Evolutionary conservation across 129 eudicot genomes (phyloP), one percentile per base, ranked within the genome.

Genomic region (Scalesia atractyloides): DNA sequence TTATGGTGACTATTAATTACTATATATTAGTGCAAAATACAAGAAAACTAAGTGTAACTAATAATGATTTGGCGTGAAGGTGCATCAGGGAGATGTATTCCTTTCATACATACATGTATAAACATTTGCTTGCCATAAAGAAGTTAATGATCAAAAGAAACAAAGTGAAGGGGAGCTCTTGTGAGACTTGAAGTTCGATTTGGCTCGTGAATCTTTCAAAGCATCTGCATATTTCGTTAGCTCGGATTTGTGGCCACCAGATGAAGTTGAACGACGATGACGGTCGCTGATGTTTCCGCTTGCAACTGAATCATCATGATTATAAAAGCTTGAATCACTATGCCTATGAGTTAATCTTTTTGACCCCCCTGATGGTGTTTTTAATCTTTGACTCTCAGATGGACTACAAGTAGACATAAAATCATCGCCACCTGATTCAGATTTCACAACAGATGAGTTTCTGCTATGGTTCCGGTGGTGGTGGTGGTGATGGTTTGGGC

Each of bases 181-280:
- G 4, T 80, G 82, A 72, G 34, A 36, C 73, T 66, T 80, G 18
- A 84, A 33, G 39, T 64, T 53, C 1, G 73, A 34, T 64, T 33
- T 24, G 0, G 57, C 62, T 12, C 77, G 80, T 1, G 88, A 72
- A 52, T 71, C 81, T 77, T 66, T 84, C 61, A 91, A 73, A 46
- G 80, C 97, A 34, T 79, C 82, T 1, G 97, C 96, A 30, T 82
- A 91, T 62, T 91, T 91, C 20, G 51, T 53, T 66, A 91, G 41
- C 47, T 91, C 89, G 2, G 74, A 66, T 66, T 86, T 86, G 41
- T 75, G 65, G 9, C 58, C 75, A 48, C 70, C 58, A 0, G 60
- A 79, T 10, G 80, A 70, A 13, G 67, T 24, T 7, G 49, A 53
- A 16, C 64, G 36, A 13, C 60, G 10, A 12, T 24, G 58, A 11